Conservation (phyloP, 495 filamentous ascomycete genomes). For the Hyaloscypha finlandica region DNA sequence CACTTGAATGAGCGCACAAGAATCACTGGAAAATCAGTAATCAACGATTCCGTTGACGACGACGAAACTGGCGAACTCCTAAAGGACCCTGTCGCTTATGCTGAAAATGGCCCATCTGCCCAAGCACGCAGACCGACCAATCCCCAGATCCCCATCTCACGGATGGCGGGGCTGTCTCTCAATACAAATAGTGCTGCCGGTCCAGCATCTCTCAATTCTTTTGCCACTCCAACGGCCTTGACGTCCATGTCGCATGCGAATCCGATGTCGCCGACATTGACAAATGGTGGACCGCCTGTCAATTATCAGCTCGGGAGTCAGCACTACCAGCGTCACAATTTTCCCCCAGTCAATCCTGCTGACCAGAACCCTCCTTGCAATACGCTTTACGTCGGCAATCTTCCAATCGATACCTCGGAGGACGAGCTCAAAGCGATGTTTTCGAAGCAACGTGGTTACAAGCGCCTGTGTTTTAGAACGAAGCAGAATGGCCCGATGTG, state of each 20-base stretch:
- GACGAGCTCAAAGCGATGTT: constrained; percentile 97
- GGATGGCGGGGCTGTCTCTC: constrained; percentile 70
- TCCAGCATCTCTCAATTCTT: constrained; percentile 28
- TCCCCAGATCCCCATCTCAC: constrained; percentile 70
- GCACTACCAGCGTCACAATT: constrained; percentile 64
- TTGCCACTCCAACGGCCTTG: constrained; percentile 19
- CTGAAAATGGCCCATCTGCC: constrained; percentile 66
- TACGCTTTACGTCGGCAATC: constrained; percentile 94
- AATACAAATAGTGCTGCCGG: constrained; percentile 58
- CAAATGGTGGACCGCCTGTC: constrained; percentile 41
- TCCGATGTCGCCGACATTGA: constrained; percentile 63
- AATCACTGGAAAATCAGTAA: constrained; percentile 78
- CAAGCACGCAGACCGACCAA: constrained; percentile 70
- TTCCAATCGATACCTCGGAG: constrained; percentile 91
- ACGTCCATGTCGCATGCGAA: constrained; percentile 46
- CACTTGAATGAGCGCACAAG: constrained; percentile 69
- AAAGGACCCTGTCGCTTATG: constrained; percentile 82
- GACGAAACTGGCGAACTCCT: constrained; percentile 85
- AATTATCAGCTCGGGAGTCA: constrained; percentile 60
- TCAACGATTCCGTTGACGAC: constrained; percentile 75
- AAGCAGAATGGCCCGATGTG: constrained; percentile 99
- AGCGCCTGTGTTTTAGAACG: constrained; percentile 93
- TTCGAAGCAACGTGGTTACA: constrained; percentile 92
- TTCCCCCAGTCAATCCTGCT: constrained; percentile 89
- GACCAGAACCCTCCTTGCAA: constrained; percentile 99